Evolutionary conservation across 148 eudicot species (phyloP).

Genomic region (Rhododendron henanense): DNA sequence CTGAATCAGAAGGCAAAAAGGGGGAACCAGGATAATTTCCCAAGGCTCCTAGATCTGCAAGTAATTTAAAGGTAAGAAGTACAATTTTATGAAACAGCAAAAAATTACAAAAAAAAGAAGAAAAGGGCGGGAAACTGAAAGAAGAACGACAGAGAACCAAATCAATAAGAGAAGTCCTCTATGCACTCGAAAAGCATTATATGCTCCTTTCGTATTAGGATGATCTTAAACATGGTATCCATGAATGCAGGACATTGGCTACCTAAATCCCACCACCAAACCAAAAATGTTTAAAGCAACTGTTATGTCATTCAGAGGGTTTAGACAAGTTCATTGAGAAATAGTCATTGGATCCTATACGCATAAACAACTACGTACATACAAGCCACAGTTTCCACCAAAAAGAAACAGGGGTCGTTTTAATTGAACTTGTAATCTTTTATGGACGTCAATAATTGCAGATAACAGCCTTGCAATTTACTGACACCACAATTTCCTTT

Average conservation of each 20-base stretch:
- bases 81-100: background rate
- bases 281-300: background rate
- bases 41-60: slow-evolving; percentile 88
- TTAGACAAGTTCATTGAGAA: background rate
- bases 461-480: background rate
- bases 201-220: background rate
- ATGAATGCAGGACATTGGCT: background rate
- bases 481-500: background rate
- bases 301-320: background rate
- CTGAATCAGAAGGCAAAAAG: slow-evolving; percentile 89
- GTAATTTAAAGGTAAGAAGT: background rate
- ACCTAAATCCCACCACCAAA: background rate
- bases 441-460: background rate
- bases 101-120: background rate
- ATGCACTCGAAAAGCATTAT: background rate
- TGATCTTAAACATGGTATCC: background rate
- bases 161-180: background rate
- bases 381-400: background rate
- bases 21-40: slow-evolving; percentile 98
- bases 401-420: background rate
- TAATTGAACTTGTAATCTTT: too few species aligned
- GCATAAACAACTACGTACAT: background rate
- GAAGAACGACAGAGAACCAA: background rate
- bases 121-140: background rate
- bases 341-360: background rate